Evolutionary conservation across 2,329 filamentous ascomycete genomes (phyloP), one percentile per base, ranked within the genome.

Genomic region (Fusarium paranaense): DNA sequence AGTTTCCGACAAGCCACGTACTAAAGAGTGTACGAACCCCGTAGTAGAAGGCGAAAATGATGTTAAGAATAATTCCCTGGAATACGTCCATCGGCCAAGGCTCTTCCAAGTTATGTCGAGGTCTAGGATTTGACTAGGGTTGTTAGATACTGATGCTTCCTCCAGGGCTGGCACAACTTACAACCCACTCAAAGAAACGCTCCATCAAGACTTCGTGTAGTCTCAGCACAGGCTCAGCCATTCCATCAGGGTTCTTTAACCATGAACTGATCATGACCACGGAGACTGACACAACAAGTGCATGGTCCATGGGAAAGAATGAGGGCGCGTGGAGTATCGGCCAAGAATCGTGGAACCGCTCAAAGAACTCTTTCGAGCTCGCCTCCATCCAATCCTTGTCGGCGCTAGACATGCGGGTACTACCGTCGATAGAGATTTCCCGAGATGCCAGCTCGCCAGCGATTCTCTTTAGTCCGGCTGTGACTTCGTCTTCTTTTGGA

Each of bases 231-330:
- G 76, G 68, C 4, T 79, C 71, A 40, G 72, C 78, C 22, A 79
- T 73, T 14, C 71, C 76, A 13, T 72, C 63, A 0, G 78, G 81
- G 10, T 76, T 77, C 18, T 78, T 73, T 2, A 85, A 62, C 83
- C 84, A 86, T 5, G 80, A 80, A 3, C 83, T 83, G 37, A 85
- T 82, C 78, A 86, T 84, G 16, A 79, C 76, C 13, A 84, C 79
- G 0, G 82, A 80, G 0, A 74, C 76, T 0, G 79, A 62, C 4
- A 82, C 20, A 5, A 76, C 22, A 2, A 79, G 62, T 3, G 81
- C 76, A 78, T 78, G 16, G 66, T 78, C 35, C 82, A 79, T 27
- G 72, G 78, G 40, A 78, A 80, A 59, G 35, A 82, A 82, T 0
- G 79, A 74, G 1, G 85, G 83, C 0, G 76, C 78, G 68, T 85